Percentiles rank a stretch among this genome's conserved stretches.
These are phyloP conservation scores for Diaporthe citri DNA, from an alignment of 2,329 filamentous ascomycete species.

Conservation along the genomic window DNA sequence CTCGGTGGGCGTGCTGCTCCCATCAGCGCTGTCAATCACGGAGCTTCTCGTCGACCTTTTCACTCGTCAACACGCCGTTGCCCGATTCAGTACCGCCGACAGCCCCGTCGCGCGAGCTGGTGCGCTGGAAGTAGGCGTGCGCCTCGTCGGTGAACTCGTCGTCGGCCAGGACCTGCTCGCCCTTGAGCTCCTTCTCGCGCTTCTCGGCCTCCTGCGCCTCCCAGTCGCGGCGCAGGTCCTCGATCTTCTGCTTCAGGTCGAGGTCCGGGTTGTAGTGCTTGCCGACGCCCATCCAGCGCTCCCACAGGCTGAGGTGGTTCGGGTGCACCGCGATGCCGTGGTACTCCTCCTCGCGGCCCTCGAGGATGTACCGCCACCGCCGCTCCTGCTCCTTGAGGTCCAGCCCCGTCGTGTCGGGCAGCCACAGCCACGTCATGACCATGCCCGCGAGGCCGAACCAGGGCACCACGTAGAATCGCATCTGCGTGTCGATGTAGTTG, in stretches of 20 bases:
- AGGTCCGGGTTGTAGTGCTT: constrained; percentile 86
- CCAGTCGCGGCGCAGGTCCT: constrained; percentile 81
- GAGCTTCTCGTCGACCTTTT: constrained; percentile 34
- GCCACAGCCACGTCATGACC: constrained; percentile 84
- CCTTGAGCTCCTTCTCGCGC: constrained; percentile 62
- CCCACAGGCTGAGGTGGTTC: constrained; percentile 88
- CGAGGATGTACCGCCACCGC: constrained; percentile 88
- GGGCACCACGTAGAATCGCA: constrained; percentile 91
- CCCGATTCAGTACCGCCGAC: neutral
- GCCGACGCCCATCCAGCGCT: constrained; percentile 81
- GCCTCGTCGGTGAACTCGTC: constrained; percentile 67
- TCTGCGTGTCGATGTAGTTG: constrained; percentile 90
- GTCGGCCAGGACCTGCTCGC: constrained; percentile 51
- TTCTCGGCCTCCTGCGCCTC: constrained; percentile 62
- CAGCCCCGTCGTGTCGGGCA: constrained; percentile 96
- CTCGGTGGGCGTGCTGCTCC: constrained; percentile 22
- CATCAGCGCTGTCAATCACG: constrained; percentile 23
- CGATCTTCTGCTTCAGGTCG: constrained; percentile 87
- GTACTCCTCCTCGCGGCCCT: constrained; percentile 83
- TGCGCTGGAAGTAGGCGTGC: constrained; percentile 65
- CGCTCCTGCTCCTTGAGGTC: constrained; percentile 98
- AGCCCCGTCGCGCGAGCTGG: constrained; percentile 39
- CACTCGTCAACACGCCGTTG: constrained; percentile 20
- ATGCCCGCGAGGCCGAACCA: constrained; percentile 95
- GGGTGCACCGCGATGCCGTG: constrained; percentile 94